These are phyloP conservation scores for Haplosporangium sp. DNA, from an alignment of 371 early-diverging fungal genomes.

Conservation along the genomic window DNA sequence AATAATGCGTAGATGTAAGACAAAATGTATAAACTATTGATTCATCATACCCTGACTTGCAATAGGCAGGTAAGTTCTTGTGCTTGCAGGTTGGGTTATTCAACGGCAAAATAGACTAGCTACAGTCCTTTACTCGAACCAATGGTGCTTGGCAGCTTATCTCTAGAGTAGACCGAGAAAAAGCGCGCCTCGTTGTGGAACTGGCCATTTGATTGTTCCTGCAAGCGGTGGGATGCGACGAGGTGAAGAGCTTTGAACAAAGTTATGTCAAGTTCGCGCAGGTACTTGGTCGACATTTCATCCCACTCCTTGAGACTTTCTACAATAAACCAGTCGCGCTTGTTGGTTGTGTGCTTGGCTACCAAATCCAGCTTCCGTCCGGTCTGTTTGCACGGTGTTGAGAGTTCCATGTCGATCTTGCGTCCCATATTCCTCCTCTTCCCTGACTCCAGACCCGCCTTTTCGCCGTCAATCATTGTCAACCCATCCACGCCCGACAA, in stretches of 20 bases:
- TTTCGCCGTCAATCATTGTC: slow-evolving; percentile 43
- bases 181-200: slow-evolving; percentile 21
- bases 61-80: too few species aligned
- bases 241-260: slow-evolving; percentile 35
- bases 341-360: background rate
- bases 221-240: slow-evolving; percentile 26
- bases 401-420: slow-evolving; percentile 11
- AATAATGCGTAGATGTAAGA: too few species aligned
- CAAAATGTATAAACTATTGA: slow-evolving; percentile 11
- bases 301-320: slow-evolving; percentile 24
- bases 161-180: slow-evolving; percentile 27
- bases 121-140: slow-evolving; percentile 5
- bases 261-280: slow-evolving; percentile 29
- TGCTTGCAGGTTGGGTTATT: slow-evolving; percentile 10
- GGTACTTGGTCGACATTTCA: slow-evolving; percentile 23
- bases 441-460: slow-evolving; percentile 24
- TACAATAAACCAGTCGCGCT: background rate
- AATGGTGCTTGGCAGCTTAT: slow-evolving; percentile 9
- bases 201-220: slow-evolving; percentile 4
- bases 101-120: too few species aligned
- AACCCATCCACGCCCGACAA: slow-evolving; percentile 33
- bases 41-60: too few species aligned
- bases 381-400: slow-evolving; percentile 17
- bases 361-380: slow-evolving; percentile 1
- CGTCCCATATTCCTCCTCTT: slow-evolving; percentile 20